Conservation (phyloP, 2,329 filamentous ascomycete species). For the Elsinoe batatas region DNA sequence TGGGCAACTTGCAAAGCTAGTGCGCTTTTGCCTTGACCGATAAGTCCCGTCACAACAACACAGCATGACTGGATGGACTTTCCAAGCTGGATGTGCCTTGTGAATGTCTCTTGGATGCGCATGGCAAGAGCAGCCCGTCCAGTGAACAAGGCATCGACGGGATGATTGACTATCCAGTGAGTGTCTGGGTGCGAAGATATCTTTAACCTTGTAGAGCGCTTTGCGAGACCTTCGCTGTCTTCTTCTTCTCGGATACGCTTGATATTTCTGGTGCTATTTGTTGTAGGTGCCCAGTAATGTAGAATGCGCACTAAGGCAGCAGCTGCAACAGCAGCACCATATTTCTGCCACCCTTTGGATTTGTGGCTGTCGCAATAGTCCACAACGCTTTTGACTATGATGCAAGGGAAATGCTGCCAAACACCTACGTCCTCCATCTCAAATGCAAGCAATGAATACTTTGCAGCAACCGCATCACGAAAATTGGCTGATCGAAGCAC, state of each 20-base stretch:
- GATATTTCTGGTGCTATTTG: not conserved
- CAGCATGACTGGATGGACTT: not conserved
- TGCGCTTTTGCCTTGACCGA: not conserved
- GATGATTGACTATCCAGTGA: not conserved
- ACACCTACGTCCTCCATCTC: constrained; percentile 18
- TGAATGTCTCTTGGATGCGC: not conserved
- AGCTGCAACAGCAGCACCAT: constrained; percentile 15
- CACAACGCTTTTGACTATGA: constrained; percentile 15
- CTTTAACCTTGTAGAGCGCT: not conserved
- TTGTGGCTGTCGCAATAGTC: constrained; percentile 18
- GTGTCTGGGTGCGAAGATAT: not conserved
- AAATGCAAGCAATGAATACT: constrained; percentile 12
- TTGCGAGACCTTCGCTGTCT: not conserved
- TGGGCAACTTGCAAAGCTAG: not conserved
- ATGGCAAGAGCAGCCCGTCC: not conserved
- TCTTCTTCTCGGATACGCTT: not conserved
- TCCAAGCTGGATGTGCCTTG: not conserved
- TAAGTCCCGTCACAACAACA: not conserved
- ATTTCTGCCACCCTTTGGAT: constrained; percentile 15
- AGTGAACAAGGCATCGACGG: not conserved
- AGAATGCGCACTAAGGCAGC: constrained; percentile 13
- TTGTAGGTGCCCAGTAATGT: not conserved
- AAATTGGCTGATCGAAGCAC: constrained; percentile 9
- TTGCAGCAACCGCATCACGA: constrained; percentile 1
- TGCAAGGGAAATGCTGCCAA: constrained; percentile 13